Evolutionary conservation across 108 stramenopile species (phyloP), one percentile per base, ranked within the genome.

Genomic region (Pseudonitzschia multistriata): DNA sequence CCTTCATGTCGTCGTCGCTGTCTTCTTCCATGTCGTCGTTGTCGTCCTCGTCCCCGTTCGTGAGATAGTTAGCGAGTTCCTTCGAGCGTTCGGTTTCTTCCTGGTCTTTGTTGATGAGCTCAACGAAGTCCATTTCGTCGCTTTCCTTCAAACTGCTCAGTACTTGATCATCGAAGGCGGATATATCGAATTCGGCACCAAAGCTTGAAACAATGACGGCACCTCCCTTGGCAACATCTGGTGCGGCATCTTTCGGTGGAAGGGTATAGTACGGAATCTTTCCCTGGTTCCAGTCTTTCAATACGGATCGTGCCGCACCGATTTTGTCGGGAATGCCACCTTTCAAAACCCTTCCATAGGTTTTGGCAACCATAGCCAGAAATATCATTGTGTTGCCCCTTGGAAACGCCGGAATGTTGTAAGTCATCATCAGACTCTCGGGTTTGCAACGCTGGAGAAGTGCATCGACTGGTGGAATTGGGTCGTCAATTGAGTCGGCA

Each of bases 261-360:
- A 80, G 70, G 7, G 90, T 92, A 83, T 87, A 97, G 76, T 92
- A 98, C 10, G 92, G 92, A 54, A 98, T 95, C 73, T 90, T 93
- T 34, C 99, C 99, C 61, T 75, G 67, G 73, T 99, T 98, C 97
- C 97, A 99, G 86, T 99, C 99, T 68, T 81, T 88, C 66, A 99
- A 73, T 14, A 99, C 96, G 24, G 83, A 62, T 42, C 93, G 84
- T 3, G 97, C 97, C 8, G 98, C 97, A 28, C 89, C 87, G 54
- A 84, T 73, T 68, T 96, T 91, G 73, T 98, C 97, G 0, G 98
- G 98, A 33, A 97, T 83, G 10, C 98, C 98, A 14, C 99, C 99
- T 73, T 96, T 97, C 56, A 88, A 70, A 10, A 99, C 94, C 60
- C 93, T 92, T 35, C 98, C 98, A 54, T 84, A 83, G 35, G 83